phyloP scores from a whole-genome alignment of 2,329 filamentous ascomycete species.

The Penicillium olsonii region DNA sequence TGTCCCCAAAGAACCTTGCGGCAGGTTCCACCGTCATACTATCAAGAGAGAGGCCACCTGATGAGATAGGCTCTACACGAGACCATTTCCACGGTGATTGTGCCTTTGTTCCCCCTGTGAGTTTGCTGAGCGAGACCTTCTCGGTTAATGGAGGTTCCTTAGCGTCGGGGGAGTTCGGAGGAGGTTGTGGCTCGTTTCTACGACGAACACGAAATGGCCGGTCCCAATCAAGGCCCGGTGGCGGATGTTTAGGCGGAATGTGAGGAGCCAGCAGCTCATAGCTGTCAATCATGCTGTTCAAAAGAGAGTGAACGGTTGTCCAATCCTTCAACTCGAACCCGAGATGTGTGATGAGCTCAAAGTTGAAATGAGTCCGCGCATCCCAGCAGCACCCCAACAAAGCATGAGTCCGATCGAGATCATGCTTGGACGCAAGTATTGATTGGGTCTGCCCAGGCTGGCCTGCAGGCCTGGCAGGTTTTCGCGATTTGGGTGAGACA shows the following conservation, averaged over 20 bases:
- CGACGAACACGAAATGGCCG: conserved; percentile 2
- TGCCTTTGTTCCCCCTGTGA: conserved; percentile 24
- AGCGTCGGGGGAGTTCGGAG: neutral
- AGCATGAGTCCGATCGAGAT: conserved; percentile 28
- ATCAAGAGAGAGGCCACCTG: conserved; percentile 19
- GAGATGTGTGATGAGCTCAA: conserved; percentile 44
- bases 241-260: conserved; percentile 12
- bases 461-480: conserved; percentile 2
- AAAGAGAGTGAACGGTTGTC: conserved; percentile 41
- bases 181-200: neutral
- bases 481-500: conserved; percentile 23
- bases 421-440: conserved; percentile 17
- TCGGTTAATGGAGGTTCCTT: conserved; percentile 8
- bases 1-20: conserved; percentile 22
- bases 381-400: conserved; percentile 35
- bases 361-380: conserved; percentile 27
- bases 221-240: conserved; percentile 15
- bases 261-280: conserved; percentile 28
- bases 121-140: conserved; percentile 31
- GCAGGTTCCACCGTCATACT: conserved; percentile 28
- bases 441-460: conserved; percentile 2
- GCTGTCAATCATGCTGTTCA: conserved; percentile 42
- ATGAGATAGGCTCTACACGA: conserved; percentile 6
- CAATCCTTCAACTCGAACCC: conserved; percentile 43
- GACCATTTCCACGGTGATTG: neutral